A percentile compares a stretch with the other conserved stretches of the same genome.
These are phyloP conservation scores for Fagopyrum esculentum DNA, from an alignment of 148 eudicot genomes.

Conservation along the genomic window DNA sequence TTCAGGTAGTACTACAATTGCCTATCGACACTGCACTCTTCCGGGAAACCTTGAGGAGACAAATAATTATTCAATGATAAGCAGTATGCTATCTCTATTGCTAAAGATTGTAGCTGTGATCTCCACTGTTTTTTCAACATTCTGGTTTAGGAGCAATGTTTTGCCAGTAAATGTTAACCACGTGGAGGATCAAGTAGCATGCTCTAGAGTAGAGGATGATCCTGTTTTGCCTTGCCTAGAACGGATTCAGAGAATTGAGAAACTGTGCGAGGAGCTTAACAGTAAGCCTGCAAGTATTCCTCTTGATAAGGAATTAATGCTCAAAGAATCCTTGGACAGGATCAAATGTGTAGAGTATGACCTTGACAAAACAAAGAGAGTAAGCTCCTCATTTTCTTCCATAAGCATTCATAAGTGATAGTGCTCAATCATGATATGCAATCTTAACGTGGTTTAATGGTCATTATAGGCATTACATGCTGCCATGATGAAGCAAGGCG, in stretches of 20 bases:
- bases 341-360: conserved; percentile 66
- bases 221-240: conserved; percentile 37
- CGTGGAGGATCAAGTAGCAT: conserved; percentile 20
- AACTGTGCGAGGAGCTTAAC: conserved; percentile 46
- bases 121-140: conserved; percentile 24
- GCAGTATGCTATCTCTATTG: conserved; percentile 24
- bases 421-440: background rate
- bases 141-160: conserved; percentile 38
- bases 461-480: conserved; percentile 46
- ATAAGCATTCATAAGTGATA: background rate
- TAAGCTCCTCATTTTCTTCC: conserved; percentile 17
- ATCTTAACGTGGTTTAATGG: background rate
- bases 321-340: conserved; percentile 57
- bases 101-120: conserved; percentile 24
- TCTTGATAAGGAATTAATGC: conserved; percentile 55
- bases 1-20: conserved; percentile 34
- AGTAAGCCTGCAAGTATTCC: conserved; percentile 57
- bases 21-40: conserved; percentile 23
- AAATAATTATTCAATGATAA: conserved; percentile 23
- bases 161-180: conserved; percentile 27
- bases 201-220: conserved; percentile 22
- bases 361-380: conserved; percentile 68
- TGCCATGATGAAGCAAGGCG: conserved; percentile 54
- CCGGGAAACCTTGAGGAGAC: conserved; percentile 29
- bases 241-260: conserved; percentile 58